Conservation (phyloP, 495 filamentous ascomycete species). For the Aspergillus mulundensis region DNA sequence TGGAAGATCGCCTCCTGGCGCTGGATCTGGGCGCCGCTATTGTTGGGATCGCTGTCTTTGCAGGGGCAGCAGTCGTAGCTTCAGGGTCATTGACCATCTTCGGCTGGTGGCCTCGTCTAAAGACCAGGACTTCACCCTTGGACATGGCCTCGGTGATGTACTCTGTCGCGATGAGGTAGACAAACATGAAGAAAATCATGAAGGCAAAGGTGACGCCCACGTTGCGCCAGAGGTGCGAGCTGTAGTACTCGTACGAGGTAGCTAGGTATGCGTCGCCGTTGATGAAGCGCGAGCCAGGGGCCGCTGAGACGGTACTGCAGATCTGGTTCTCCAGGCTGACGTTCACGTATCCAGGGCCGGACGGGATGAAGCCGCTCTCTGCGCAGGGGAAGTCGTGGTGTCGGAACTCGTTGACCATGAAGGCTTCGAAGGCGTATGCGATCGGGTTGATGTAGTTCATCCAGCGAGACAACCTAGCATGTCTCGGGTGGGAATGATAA, state of each 20-base stretch:
- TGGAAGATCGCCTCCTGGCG: slow-evolving; percentile 44
- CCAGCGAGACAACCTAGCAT: slow-evolving; percentile 54
- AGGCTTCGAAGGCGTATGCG: slow-evolving; percentile 45
- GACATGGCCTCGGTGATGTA: slow-evolving; percentile 44
- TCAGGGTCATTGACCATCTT: no score
- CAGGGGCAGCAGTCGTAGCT: no score
- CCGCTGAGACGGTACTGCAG: slow-evolving; percentile 52
- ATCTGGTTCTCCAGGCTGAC: slow-evolving; percentile 24
- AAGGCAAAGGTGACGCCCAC: slow-evolving; percentile 66
- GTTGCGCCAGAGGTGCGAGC: slow-evolving; percentile 63
- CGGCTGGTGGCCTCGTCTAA: slow-evolving; percentile 43
- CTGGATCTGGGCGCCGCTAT: neutral
- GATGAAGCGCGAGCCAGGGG: slow-evolving; percentile 46
- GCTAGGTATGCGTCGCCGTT: slow-evolving; percentile 44
- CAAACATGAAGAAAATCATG: slow-evolving; percentile 54
- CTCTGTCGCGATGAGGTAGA: slow-evolving; percentile 43
- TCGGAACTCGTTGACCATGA: slow-evolving; percentile 60
- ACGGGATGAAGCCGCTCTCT: slow-evolving; percentile 40
- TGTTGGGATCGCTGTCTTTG: no score
- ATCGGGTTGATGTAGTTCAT: slow-evolving; percentile 50
- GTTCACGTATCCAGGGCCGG: slow-evolving; percentile 27
- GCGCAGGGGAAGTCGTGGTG: slow-evolving; percentile 49
- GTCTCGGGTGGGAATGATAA: slow-evolving; percentile 43
- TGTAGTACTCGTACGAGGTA: slow-evolving; percentile 52
- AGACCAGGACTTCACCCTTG: slow-evolving; percentile 51